Evolutionary conservation across 495 filamentous ascomycete species (phyloP).

Genomic region (Xylaria bambusicola): DNA sequence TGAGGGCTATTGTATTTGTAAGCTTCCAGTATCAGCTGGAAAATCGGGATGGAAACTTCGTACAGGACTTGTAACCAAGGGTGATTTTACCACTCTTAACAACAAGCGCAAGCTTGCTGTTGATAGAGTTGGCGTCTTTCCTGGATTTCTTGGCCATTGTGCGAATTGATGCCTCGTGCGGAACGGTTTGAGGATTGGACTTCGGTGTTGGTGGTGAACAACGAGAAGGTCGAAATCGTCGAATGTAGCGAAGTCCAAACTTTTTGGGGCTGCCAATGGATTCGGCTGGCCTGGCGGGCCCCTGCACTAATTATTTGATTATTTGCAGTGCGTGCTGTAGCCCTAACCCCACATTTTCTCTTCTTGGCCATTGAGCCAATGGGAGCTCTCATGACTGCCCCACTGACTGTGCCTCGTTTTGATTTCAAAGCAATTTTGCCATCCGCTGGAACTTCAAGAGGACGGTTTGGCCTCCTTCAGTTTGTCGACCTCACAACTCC

Average conservation of each 20-base stretch:
- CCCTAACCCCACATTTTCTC: conserved; percentile 46
- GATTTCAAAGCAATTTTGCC: conserved; percentile 44
- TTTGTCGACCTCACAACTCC: conserved; percentile 35
- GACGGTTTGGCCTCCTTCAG: conserved; percentile 29
- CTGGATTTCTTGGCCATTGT: conserved; percentile 73
- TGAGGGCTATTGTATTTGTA: conserved; percentile 62
- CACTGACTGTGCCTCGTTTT: conserved; percentile 39
- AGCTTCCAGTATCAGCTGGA: background rate
- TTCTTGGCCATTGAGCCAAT: conserved; percentile 24
- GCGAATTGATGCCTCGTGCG: conserved; percentile 13
- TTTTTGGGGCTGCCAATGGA: no score
- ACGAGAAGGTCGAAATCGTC: conserved; percentile 20
- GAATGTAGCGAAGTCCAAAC: background rate
- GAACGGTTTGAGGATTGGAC: conserved; percentile 13
- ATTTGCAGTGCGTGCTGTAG: conserved; percentile 29
- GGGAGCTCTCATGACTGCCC: conserved; percentile 16
- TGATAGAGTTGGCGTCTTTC: conserved; percentile 80
- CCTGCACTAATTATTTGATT: conserved; percentile 20
- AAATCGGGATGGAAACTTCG: background rate
- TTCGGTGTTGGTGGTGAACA: conserved; percentile 16
- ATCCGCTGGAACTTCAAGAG: conserved; percentile 23
- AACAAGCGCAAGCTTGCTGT: conserved; percentile 72
- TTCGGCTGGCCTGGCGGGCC: conserved; percentile 1
- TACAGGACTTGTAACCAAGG: conserved; percentile 81
- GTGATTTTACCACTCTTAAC: conserved; percentile 80